Percentiles rank a stretch among this genome's conserved stretches.
These are phyloP conservation scores for Tolypocladium album DNA, from an alignment of 2,329 filamentous ascomycete species.

Conservation along the genomic window DNA sequence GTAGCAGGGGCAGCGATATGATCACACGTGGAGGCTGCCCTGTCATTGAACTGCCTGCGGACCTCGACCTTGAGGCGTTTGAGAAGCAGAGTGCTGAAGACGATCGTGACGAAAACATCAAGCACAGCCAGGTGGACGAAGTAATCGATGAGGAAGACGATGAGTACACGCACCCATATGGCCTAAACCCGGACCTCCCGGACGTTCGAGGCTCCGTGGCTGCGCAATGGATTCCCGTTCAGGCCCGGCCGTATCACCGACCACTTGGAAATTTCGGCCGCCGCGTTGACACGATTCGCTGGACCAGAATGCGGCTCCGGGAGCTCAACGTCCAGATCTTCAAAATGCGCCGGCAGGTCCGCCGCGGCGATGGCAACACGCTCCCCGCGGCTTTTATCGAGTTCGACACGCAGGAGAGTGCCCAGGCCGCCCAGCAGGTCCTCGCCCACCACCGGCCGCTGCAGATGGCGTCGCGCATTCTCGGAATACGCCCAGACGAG, in stretches of 20 bases:
- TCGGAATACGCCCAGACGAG: constrained; percentile 72
- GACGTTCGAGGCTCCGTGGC: constrained; percentile 44
- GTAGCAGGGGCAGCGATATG: constrained; percentile 1
- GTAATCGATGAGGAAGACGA: constrained; percentile 14
- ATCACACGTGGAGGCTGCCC: background rate
- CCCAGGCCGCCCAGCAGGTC: constrained; percentile 78
- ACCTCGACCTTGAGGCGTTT: background rate
- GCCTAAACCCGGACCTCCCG: constrained; percentile 20
- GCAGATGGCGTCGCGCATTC: constrained; percentile 77
- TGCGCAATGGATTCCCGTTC: constrained; percentile 61
- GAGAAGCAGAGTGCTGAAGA: background rate
- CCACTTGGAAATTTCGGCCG: constrained; percentile 61
- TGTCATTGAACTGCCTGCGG: constrained; percentile 5
- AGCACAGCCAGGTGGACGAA: constrained; percentile 1
- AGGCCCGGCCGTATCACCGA: constrained; percentile 65
- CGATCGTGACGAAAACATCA: background rate
- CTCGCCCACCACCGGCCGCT: constrained; percentile 78
- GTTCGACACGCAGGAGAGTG: constrained; percentile 71
- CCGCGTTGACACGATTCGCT: constrained; percentile 92
- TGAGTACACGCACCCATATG: constrained; percentile 26
- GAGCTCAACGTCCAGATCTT: constrained; percentile 28
- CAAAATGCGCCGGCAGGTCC: constrained; percentile 66
- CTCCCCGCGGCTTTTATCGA: constrained; percentile 82
- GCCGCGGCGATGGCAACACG: constrained; percentile 56
- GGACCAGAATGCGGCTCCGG: constrained; percentile 51